Conservation (phyloP, 768 basidiomycete species). For the Macrocybe gigantea region DNA sequence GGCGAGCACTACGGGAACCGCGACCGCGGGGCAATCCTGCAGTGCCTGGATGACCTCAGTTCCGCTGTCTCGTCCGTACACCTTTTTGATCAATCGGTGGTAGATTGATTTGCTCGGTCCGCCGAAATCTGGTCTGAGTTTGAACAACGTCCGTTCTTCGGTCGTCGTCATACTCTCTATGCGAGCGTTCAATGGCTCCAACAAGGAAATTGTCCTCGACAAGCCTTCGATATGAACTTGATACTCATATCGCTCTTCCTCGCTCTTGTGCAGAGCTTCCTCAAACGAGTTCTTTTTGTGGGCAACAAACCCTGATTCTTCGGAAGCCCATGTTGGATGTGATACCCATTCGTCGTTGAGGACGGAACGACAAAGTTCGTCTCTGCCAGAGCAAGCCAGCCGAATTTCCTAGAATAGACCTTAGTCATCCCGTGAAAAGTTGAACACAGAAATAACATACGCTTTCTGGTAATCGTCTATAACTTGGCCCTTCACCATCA, state of each 20-base stretch:
- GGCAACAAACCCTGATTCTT: conserved; percentile 89
- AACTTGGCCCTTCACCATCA: conserved; percentile 90
- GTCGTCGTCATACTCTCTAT: conserved; percentile 78
- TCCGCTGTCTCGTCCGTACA: conserved; percentile 81
- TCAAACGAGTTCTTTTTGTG: conserved; percentile 98
- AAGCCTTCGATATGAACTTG: conserved; percentile 93
- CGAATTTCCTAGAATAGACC: conserved; percentile 62
- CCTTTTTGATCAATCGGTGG: conserved; percentile 88
- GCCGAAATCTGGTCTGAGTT: conserved; percentile 84
- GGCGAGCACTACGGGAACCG: conserved; percentile 85
- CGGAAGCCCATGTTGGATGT: conserved; percentile 97
- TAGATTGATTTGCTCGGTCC: conserved; percentile 84
- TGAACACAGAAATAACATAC: conserved; percentile 43
- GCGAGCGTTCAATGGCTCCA: conserved; percentile 82
- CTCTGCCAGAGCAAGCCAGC: conserved; percentile 90
- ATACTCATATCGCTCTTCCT: conserved; percentile 98
- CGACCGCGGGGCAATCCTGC: conserved; percentile 86
- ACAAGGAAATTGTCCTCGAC: conserved; percentile 80
- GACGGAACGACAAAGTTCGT: conserved; percentile 91
- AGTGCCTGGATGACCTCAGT: conserved; percentile 77
- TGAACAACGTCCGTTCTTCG: conserved; percentile 79
- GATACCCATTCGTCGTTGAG: conserved; percentile 98
- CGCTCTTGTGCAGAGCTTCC: conserved; percentile 92
- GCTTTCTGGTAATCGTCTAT: conserved; percentile 80
- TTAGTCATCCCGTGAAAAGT: conserved; percentile 5